Conservation (phyloP, 768 basidiomycete genomes). For the Xerocomellus intermedius region DNA sequence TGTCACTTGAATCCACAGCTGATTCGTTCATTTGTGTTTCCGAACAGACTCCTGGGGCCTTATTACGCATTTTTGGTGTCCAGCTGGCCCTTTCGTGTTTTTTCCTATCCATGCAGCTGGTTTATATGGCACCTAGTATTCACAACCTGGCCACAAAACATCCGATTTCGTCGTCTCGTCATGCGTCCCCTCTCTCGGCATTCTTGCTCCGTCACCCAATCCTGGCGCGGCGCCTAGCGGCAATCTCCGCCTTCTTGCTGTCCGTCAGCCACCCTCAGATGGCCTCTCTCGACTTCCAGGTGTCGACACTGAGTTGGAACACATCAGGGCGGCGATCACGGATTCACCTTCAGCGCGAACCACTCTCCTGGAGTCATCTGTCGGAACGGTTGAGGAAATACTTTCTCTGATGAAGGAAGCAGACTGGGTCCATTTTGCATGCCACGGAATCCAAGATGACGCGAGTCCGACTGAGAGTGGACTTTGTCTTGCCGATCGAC, state of each 20-base stretch:
- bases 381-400: constrained; percentile 1
- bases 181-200: background rate
- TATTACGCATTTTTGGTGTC: background rate
- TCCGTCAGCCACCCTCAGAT: constrained; percentile 9
- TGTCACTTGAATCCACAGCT: background rate
- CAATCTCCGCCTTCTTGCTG: constrained; percentile 3
- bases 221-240: background rate
- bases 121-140: background rate
- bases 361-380: background rate
- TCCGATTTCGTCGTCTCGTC: constrained; percentile 3
- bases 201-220: background rate
- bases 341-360: too few species aligned
- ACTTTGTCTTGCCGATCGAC: background rate
- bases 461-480: background rate
- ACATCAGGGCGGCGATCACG: constrained; percentile 1
- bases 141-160: background rate
- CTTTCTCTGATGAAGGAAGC: background rate
- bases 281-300: background rate
- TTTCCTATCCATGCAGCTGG: background rate
- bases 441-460: background rate
- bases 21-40: constrained; percentile 1
- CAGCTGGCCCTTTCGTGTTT: background rate
- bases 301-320: constrained; percentile 19
- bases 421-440: background rate
- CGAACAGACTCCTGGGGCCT: background rate